phyloP scores from a whole-genome alignment of 1,139 yeast species.

The Candida sojae region DNA sequence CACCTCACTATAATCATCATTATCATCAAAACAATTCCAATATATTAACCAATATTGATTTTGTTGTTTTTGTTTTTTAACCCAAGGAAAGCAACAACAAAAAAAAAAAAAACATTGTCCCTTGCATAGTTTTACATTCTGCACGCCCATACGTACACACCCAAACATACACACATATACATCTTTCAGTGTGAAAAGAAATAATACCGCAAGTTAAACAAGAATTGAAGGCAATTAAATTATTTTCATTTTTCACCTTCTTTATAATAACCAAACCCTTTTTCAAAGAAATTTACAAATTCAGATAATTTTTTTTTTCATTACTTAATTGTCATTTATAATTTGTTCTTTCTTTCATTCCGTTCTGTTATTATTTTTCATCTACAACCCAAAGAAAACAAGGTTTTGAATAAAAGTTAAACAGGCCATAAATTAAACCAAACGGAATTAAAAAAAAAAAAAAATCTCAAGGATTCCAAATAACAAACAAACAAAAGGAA shows the following conservation, averaged over 20 bases:
- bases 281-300: too few relatives aligned
- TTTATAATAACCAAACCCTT: too few relatives aligned
- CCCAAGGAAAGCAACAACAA: background rate
- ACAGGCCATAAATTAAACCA: background rate
- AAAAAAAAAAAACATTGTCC: constrained; percentile 1
- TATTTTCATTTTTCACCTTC: too few relatives aligned
- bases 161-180: background rate
- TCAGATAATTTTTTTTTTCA: too few relatives aligned
- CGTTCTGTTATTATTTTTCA: background rate
- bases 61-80: background rate
- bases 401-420: background rate
- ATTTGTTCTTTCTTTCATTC: too few relatives aligned
- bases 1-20: too few relatives aligned
- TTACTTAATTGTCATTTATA: too few relatives aligned
- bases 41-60: too few relatives aligned
- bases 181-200: background rate
- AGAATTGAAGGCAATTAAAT: too few relatives aligned
- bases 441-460: background rate
- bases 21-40: too few relatives aligned
- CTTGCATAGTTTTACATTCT: constrained; percentile 5
- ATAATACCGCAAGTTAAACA: too few relatives aligned
- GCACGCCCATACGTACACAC: background rate
- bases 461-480: background rate
- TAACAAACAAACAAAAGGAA: constrained; percentile 1
- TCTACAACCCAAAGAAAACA: background rate